phyloP scores from a whole-genome alignment of 2,329 filamentous ascomycete species.

The Sporothrix brasiliensis region DNA sequence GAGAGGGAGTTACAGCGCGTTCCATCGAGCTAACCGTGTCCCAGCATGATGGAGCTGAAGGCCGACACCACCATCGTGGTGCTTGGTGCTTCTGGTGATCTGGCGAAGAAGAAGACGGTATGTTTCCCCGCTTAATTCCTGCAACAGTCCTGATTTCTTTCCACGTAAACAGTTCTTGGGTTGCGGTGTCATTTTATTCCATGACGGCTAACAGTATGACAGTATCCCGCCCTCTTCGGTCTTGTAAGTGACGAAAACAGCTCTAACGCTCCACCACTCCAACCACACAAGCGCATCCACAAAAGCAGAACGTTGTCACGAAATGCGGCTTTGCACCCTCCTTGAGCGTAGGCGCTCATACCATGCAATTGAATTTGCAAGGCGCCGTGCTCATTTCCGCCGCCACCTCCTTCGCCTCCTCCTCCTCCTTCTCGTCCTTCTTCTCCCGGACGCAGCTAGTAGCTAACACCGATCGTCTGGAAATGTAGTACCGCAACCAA shows the following conservation, averaged over 20 bases:
- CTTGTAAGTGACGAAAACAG: slow-evolving; percentile 67
- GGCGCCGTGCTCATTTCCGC: neutral
- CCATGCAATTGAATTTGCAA: neutral
- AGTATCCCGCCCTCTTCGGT: slow-evolving; percentile 97
- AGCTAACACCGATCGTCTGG: slow-evolving; percentile 23
- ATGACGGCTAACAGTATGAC: slow-evolving; percentile 40
- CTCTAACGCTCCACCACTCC: neutral
- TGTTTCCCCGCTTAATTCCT: neutral
- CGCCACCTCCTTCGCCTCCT: neutral
- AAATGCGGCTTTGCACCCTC: neutral
- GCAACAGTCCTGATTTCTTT: slow-evolving; percentile 23
- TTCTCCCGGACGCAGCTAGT: neutral
- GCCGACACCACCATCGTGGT: slow-evolving; percentile 97
- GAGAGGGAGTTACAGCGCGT: neutral
- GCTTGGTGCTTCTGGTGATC: slow-evolving; percentile 92
- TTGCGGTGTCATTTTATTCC: neutral
- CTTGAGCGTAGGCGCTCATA: neutral
- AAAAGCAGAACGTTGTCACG: neutral
- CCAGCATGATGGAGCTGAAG: slow-evolving; percentile 89
- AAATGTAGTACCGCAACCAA: slow-evolving; percentile 86
- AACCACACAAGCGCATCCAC: neutral
- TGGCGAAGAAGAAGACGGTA: slow-evolving; percentile 99
- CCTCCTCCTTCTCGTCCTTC: no score
- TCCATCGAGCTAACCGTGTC: slow-evolving; percentile 26
- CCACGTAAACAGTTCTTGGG: slow-evolving; percentile 20